Percentiles rank a stretch among this genome's conserved stretches.
phyloP scores from a whole-genome alignment of 2,329 filamentous ascomycete species.

The Cladorrhinum sp. region DNA sequence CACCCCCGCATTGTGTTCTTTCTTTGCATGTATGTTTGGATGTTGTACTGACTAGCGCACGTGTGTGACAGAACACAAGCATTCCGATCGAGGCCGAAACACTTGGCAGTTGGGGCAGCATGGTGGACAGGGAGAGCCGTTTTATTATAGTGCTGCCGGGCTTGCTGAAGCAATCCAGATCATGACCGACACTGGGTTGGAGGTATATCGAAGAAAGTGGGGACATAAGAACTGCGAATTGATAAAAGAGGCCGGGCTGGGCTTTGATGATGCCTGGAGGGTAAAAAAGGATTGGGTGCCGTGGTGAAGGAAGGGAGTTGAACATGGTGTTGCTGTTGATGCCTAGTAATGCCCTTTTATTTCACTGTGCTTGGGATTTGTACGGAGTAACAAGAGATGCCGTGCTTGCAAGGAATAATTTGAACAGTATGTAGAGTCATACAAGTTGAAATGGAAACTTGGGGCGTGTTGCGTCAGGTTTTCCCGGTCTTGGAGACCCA shows the following conservation, averaged over 20 bases:
- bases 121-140: conserved; percentile 52
- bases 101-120: conserved; percentile 51
- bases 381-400: no score
- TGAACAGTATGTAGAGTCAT: no score
- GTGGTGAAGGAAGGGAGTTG: background rate
- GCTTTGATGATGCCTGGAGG: conserved; percentile 35
- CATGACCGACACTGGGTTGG: conserved; percentile 44
- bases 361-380: no score
- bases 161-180: conserved; percentile 43
- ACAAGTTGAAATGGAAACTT: no score
- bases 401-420: no score
- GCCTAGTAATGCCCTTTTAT: background rate
- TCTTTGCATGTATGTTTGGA: background rate
- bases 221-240: conserved; percentile 40
- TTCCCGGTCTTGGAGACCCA: no score
- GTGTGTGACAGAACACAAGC: conserved; percentile 36
- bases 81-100: conserved; percentile 43
- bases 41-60: background rate
- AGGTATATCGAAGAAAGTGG: conserved; percentile 42
- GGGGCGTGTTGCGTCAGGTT: no score
- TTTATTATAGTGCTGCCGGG: conserved; percentile 47
- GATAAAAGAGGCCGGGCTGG: conserved; percentile 26
- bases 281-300: conserved; percentile 36
- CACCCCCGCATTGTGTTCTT: background rate
- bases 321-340: background rate